These are phyloP conservation scores for Xenoacremonium recifei DNA, from an alignment of 2,329 filamentous ascomycete genomes.

Conservation along the genomic window DNA sequence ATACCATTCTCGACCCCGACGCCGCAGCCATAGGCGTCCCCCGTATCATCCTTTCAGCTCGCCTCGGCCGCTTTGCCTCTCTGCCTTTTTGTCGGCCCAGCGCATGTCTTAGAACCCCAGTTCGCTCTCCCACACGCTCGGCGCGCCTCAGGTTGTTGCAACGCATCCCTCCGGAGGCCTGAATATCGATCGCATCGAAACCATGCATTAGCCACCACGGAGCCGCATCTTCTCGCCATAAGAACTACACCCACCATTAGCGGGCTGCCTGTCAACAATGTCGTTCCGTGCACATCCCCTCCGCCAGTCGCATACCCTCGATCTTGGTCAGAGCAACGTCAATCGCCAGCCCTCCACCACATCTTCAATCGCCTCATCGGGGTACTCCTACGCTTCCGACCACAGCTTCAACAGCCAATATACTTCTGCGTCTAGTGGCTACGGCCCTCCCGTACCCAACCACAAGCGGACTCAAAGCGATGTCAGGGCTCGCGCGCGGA, in stretches of 20 bases:
- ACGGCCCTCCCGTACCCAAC: slow-evolving; percentile 41
- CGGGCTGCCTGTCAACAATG: slow-evolving; percentile 42
- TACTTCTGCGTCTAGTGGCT: slow-evolving; percentile 66
- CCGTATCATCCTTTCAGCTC: slow-evolving; percentile 7
- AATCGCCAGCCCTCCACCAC: slow-evolving; percentile 67
- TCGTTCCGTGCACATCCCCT: slow-evolving; percentile 58
- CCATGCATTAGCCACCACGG: slow-evolving; percentile 29
- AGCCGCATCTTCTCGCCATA: slow-evolving; percentile 15
- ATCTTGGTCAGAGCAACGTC: slow-evolving; percentile 45
- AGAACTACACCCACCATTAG: slow-evolving; percentile 11
- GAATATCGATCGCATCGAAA: slow-evolving; percentile 28
- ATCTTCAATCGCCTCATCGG: slow-evolving; percentile 69
- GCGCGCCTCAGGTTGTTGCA: slow-evolving; percentile 13
- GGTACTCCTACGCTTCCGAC: slow-evolving; percentile 61
- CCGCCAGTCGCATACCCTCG: slow-evolving; percentile 53
- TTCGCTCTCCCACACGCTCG: slow-evolving; percentile 9
- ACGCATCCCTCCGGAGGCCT: slow-evolving; percentile 18
- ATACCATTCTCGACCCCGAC: slow-evolving; percentile 4
- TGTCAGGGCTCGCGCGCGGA: slow-evolving; percentile 53
- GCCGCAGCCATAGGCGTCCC: background rate
- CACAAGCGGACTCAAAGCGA: slow-evolving; percentile 80
- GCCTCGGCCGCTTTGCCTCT: background rate
- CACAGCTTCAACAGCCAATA: slow-evolving; percentile 60
- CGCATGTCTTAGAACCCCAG: slow-evolving; percentile 22
- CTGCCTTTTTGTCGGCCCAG: slow-evolving; percentile 3